A percentile compares a stretch with the other conserved stretches of the same genome.
Evolutionary conservation across 164 flowering plant genomes (phyloP).

Genomic region (Kalanchoe fedtschenkoi): DNA sequence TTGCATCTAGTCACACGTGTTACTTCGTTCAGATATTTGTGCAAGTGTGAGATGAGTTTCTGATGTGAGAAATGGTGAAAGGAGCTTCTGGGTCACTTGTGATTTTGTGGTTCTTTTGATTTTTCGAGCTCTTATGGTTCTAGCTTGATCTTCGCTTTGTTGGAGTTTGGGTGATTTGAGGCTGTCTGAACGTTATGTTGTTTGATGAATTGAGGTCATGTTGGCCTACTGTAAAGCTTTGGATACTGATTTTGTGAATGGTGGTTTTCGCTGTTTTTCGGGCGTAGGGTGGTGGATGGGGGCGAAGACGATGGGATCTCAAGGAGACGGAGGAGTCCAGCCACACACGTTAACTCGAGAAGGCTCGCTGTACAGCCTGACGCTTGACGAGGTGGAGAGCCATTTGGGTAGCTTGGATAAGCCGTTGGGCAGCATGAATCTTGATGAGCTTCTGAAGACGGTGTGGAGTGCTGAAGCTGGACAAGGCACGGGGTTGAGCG

Average conservation of each 20-base stretch:
- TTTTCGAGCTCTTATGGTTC: too few relatives aligned
- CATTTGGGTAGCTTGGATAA: slow-evolving; percentile 59
- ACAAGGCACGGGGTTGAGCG: slow-evolving; percentile 24
- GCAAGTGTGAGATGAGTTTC: too few relatives aligned
- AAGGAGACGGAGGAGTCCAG: slow-evolving; percentile 28
- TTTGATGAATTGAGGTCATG: background rate
- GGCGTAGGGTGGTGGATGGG: slow-evolving; percentile 29
- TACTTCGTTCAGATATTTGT: too few relatives aligned
- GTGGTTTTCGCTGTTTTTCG: background rate
- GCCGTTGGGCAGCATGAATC: slow-evolving; percentile 69
- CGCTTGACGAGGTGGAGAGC: slow-evolving; percentile 61
- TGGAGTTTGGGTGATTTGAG: too few relatives aligned
- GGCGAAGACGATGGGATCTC: slow-evolving; percentile 53
- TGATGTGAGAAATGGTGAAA: too few relatives aligned
- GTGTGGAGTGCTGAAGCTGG: slow-evolving; percentile 52
- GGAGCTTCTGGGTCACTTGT: too few relatives aligned
- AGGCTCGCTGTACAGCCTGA: slow-evolving; percentile 59
- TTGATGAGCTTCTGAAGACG: slow-evolving; percentile 68
- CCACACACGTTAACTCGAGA: slow-evolving; percentile 42
- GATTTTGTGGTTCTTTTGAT: too few relatives aligned
- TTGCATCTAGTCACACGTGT: too few relatives aligned
- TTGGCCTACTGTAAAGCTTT: too few relatives aligned
- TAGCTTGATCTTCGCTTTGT: too few relatives aligned
- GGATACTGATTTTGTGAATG: background rate
- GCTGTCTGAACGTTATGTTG: too few relatives aligned